Percentiles rank a stretch among this genome's conserved stretches.
Evolutionary conservation across 202 grass and related monocot species (phyloP).

Genomic region (Eragrostis tef): DNA sequence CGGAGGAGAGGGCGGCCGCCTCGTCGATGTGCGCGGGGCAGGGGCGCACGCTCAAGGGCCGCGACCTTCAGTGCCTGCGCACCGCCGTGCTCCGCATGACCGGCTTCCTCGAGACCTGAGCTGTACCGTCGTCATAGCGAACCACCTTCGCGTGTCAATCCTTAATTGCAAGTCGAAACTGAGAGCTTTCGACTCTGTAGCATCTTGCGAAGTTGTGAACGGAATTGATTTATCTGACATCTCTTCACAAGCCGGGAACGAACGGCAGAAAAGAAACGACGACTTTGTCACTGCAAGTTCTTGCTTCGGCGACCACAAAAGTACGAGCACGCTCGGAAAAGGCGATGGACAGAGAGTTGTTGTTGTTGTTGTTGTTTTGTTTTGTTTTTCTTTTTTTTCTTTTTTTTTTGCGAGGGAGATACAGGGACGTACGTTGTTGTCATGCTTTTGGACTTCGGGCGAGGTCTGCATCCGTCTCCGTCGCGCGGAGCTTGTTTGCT

Average conservation of each 20-base stretch:
- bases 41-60: slow-evolving; percentile 88
- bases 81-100: slow-evolving; percentile 71
- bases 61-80: slow-evolving; percentile 61
- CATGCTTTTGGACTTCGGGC: not conserved
- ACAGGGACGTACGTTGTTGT: not conserved
- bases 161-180: too few species aligned
- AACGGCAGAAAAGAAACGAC: not conserved
- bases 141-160: too few species aligned
- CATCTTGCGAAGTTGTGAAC: too few species aligned
- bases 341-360: too few species aligned
- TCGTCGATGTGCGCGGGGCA: slow-evolving; percentile 66
- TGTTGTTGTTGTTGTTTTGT: too few species aligned
- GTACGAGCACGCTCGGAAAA: too few species aligned
- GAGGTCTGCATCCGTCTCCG: too few species aligned
- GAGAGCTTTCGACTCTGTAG: too few species aligned
- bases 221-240: not conserved
- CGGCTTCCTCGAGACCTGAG: slow-evolving; percentile 69
- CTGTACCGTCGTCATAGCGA: not conserved
- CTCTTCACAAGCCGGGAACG: too few species aligned
- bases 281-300: too few species aligned
- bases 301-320: too few species aligned
- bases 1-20: slow-evolving; percentile 31
- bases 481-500: not conserved
- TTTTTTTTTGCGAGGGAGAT: not conserved
- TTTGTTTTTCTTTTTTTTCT: too few species aligned